A percentile compares a stretch with the other conserved stretches of the same genome.
Evolutionary conservation across 1,284 basidiomycete genomes (phyloP).

Genomic region (Microbotryum saponariae): DNA sequence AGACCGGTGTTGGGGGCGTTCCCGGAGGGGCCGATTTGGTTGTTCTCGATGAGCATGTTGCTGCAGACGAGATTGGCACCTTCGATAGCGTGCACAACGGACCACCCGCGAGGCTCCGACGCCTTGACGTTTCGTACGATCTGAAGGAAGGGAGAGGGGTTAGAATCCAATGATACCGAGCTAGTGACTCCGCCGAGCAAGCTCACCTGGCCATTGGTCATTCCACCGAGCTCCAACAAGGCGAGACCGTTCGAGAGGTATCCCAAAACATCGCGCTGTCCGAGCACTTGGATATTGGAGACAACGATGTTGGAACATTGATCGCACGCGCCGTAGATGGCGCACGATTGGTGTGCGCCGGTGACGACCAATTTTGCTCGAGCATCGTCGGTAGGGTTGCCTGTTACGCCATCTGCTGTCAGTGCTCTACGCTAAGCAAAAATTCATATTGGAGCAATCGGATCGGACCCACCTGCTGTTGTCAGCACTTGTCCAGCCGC

Average conservation of each 20-base stretch:
- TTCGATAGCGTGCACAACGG: conserved; percentile 31
- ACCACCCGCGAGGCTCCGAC: conserved; percentile 35
- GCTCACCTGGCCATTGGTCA: conserved; percentile 32
- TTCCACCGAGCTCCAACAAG: conserved; percentile 43
- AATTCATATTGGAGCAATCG: background rate
- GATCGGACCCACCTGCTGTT: conserved; percentile 33
- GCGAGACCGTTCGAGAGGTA: conserved; percentile 38
- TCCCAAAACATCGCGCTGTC: conserved; percentile 38
- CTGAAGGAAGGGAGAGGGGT: conserved; percentile 3
- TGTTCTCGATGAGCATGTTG: conserved; percentile 29
- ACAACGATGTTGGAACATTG: conserved; percentile 29
- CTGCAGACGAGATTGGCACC: conserved; percentile 25
- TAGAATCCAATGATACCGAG: background rate
- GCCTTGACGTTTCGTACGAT: conserved; percentile 27
- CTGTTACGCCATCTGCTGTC: conserved; percentile 15
- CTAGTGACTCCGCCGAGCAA: no score
- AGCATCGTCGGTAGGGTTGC: conserved; percentile 43
- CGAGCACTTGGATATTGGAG: conserved; percentile 40
- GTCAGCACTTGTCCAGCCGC: conserved; percentile 46
- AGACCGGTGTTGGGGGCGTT: conserved; percentile 26
- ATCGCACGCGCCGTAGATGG: conserved; percentile 34
- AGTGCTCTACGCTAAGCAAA: background rate
- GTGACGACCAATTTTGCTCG: conserved; percentile 43
- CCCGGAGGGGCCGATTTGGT: conserved; percentile 34
- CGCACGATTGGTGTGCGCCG: conserved; percentile 35